Base-by-base conservation (phyloP, 352 stramenopile species). In the Globisporangium middletonii region DNA sequence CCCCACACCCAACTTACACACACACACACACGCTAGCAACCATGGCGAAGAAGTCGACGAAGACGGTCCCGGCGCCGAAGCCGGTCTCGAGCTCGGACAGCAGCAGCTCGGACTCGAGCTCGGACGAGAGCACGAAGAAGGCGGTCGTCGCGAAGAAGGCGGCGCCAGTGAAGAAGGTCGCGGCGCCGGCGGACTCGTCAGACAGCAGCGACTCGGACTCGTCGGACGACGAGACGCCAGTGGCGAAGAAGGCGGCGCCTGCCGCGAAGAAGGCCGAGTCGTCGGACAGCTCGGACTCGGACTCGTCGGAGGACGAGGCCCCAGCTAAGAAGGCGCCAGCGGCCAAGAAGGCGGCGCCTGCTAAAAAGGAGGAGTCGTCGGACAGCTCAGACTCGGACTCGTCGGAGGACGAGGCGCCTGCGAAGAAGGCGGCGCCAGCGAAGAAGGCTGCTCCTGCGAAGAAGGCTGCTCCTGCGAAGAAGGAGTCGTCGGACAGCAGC, bases 291-390 rank as follows among this genome's bases (percentile, higher is more conserved):
- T 38, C 33, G 33, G 69, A 68, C 12, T 86, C 75, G 33, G 73
- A 82, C 67, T 84, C 72, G 42, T 83, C 71, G n/a, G 72, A 65
- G 2, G 50, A 55, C 18, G 50, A 55, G 50, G 33, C 33, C 1
- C 33, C 33, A 49, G 30, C n/a, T 23, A 23, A 23, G 23, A 23
- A 23, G 23, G 33, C 33, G 7, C 33, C 33, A 49, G 30, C n/a
- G 15, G 43, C 43, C 1, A 48, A 48, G 43, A 48, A 48, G 43
- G 43, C 45, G 23, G 19, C 45, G 3, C 27, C 55, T 7, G 70
- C 64, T 2, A 92, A 92, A 73, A 91, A 88, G 68, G 69, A 61
- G 50, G 64, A 68, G 28, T 83, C 69, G 6, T 79, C 68, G 50
- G 55, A 59, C 53, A 59, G 27, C 27, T 38, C 33, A 9, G 33